Percentiles rank a stretch among this genome's conserved stretches.
These are phyloP conservation scores for Pichia thaimueangensis DNA, from an alignment of 805 yeast species.

Conservation along the genomic window DNA sequence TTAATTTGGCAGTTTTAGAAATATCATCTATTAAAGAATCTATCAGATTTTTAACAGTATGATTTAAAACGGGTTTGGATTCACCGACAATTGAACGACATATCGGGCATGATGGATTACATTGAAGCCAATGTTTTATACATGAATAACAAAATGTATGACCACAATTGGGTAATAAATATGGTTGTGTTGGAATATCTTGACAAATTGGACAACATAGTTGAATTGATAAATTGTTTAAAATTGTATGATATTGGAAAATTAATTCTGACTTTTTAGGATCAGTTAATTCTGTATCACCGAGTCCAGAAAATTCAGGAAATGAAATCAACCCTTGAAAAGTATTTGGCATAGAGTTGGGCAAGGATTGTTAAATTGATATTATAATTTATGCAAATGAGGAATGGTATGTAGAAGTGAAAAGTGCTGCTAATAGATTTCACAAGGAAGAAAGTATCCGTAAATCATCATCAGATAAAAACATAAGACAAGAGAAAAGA, in stretches of 20 bases:
- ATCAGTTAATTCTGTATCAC: not conserved
- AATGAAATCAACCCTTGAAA: constrained; percentile 1
- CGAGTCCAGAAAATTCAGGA: constrained; percentile 1
- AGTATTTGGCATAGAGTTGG: not conserved
- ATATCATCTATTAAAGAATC: constrained; percentile 33
- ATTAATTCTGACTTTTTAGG: not conserved
- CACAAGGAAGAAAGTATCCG: too few relatives aligned
- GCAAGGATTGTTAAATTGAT: too few relatives aligned
- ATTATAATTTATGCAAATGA: too few relatives aligned
- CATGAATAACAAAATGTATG: constrained; percentile 71
- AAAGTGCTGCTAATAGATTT: too few relatives aligned
- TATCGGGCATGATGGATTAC: constrained; percentile 58
- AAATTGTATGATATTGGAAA: not conserved
- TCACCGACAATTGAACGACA: constrained; percentile 45
- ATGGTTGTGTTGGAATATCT: constrained; percentile 62
- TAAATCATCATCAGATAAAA: too few relatives aligned
- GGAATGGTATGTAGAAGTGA: too few relatives aligned
- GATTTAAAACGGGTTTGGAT: constrained; percentile 47
- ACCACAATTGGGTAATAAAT: constrained; percentile 54
- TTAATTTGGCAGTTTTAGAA: not conserved
- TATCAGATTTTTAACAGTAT: constrained; percentile 43
- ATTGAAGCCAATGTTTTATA: constrained; percentile 54
- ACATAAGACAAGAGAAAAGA: too few relatives aligned
- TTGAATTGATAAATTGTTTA: constrained; percentile 3
- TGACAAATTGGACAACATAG: constrained; percentile 61